Evolutionary conservation across 2,329 filamentous ascomycete species (phyloP).

Genomic region (Talaromyces sp.): DNA sequence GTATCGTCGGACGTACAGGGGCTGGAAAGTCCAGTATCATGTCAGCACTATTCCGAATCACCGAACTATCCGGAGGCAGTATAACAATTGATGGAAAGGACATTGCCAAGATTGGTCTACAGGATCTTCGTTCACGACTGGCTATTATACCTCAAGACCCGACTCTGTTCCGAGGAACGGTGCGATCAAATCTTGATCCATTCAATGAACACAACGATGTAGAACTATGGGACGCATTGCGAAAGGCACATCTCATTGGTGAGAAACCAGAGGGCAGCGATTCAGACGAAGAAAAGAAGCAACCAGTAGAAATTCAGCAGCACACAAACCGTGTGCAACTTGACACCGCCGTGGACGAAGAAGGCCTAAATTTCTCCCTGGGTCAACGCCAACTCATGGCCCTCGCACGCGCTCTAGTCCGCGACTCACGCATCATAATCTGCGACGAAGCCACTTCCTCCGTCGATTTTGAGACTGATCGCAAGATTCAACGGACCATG

Average conservation of each 20-base stretch:
- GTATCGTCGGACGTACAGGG: slow-evolving; percentile 44
- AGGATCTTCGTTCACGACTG: slow-evolving; percentile 39
- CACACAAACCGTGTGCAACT: slow-evolving; percentile 62
- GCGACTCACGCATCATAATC: slow-evolving; percentile 83
- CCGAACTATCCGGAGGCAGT: slow-evolving; percentile 35
- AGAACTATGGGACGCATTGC: slow-evolving; percentile 44
- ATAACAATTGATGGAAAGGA: slow-evolving; percentile 43
- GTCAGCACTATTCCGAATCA: slow-evolving; percentile 42
- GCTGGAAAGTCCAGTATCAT: slow-evolving; percentile 46
- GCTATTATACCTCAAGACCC: slow-evolving; percentile 46
- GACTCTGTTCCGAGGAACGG: slow-evolving; percentile 41
- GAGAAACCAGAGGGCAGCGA: slow-evolving; percentile 37
- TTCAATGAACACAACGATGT: slow-evolving; percentile 44
- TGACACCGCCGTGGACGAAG: slow-evolving; percentile 81
- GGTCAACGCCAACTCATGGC: slow-evolving; percentile 96
- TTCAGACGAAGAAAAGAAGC: slow-evolving; percentile 22
- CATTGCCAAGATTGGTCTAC: slow-evolving; percentile 37
- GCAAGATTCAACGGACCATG: slow-evolving; percentile 90
- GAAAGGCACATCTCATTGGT: slow-evolving; percentile 44
- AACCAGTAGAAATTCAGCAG: neutral
- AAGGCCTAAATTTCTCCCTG: slow-evolving; percentile 92
- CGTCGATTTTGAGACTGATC: slow-evolving; percentile 94
- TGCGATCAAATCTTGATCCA: slow-evolving; percentile 43
- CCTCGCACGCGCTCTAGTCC: slow-evolving; percentile 81
- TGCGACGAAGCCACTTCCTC: slow-evolving; percentile 93